These are phyloP conservation scores for Gilbertella persicaria DNA, from an alignment of 371 early-diverging fungal genomes.

Conservation along the genomic window DNA sequence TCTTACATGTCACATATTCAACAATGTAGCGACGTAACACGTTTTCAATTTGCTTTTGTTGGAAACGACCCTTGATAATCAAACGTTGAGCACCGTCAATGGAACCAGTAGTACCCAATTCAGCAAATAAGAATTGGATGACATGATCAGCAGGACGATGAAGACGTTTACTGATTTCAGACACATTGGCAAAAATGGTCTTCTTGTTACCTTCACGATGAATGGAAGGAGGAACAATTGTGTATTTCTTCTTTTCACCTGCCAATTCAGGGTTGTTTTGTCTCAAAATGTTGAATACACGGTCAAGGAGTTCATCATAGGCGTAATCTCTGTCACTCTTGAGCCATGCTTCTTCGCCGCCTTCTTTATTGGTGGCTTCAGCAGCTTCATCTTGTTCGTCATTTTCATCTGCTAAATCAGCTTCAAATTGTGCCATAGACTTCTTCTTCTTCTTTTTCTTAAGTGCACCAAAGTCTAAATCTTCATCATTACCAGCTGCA, in stretches of 20 bases:
- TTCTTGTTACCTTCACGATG: slow-evolving; percentile 95
- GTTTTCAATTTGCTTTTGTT: slow-evolving; percentile 99
- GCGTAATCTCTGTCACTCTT: slow-evolving; percentile 93
- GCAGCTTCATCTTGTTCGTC: slow-evolving; percentile 57
- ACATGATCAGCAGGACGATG: slow-evolving; percentile 97
- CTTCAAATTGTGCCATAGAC: slow-evolving; percentile 84
- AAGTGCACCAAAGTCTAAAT: slow-evolving; percentile 78
- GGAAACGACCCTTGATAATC: slow-evolving; percentile 98
- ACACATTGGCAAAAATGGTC: slow-evolving; percentile 93
- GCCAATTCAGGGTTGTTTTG: slow-evolving; percentile 95
- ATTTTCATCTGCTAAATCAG: slow-evolving; percentile 84
- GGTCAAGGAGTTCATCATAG: slow-evolving; percentile 90
- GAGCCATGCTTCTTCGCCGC: slow-evolving; percentile 81
- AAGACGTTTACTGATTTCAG: slow-evolving; percentile 93
- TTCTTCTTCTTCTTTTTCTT: slow-evolving; percentile 95
- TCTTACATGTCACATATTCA: slow-evolving; percentile 99
- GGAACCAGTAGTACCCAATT: slow-evolving; percentile 98
- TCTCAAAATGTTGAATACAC: slow-evolving; percentile 90
- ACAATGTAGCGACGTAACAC: slow-evolving; percentile 98
- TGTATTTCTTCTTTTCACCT: slow-evolving; percentile 92
- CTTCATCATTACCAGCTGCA: slow-evolving; percentile 57
- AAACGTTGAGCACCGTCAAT: slow-evolving; percentile 94
- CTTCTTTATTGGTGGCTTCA: slow-evolving; percentile 31
- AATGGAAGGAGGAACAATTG: slow-evolving; percentile 92
- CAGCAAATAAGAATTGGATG: slow-evolving; percentile 97